A percentile compares a stretch with the other conserved stretches of the same genome.
Conservation (phyloP, 2,329 filamentous ascomycete species). For the Pyrenophora tritici-repentis region DNA sequence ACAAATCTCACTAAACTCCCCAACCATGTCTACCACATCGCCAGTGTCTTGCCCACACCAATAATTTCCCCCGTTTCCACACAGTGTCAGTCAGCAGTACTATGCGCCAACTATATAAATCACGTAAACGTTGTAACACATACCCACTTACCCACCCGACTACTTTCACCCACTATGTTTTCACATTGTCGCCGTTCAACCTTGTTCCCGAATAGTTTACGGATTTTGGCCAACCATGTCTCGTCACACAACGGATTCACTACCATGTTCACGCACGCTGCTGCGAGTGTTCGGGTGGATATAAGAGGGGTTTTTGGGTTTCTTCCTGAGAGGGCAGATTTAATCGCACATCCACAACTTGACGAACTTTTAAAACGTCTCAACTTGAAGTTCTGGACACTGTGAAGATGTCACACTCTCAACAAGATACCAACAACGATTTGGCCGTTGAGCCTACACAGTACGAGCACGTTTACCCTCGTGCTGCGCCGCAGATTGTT, state of each 20-base stretch:
- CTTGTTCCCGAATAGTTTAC: background rate
- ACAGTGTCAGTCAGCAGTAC: too few species aligned
- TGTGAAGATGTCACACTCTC: background rate
- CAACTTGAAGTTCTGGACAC: background rate
- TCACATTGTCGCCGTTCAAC: background rate
- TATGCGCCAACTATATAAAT: too few species aligned
- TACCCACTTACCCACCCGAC: too few species aligned
- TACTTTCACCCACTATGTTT: background rate
- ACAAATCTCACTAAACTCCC: too few species aligned
- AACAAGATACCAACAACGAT: background rate
- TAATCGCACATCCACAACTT: too few species aligned
- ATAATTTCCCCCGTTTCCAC: too few species aligned
- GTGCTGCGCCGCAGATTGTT: background rate
- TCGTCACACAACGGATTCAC: background rate
- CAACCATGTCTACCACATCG: too few species aligned
- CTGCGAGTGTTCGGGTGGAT: background rate
- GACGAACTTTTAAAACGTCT: background rate
- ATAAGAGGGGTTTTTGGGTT: background rate
- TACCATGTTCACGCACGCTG: background rate
- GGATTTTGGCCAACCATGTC: background rate
- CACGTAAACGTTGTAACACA: too few species aligned
- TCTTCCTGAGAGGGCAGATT: background rate
- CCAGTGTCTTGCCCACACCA: too few species aligned
- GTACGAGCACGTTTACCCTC: slow-evolving; percentile 1
- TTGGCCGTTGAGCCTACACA: background rate